phyloP scores from a whole-genome alignment of 345 rosid genomes.

The Moricandia arvensis region DNA sequence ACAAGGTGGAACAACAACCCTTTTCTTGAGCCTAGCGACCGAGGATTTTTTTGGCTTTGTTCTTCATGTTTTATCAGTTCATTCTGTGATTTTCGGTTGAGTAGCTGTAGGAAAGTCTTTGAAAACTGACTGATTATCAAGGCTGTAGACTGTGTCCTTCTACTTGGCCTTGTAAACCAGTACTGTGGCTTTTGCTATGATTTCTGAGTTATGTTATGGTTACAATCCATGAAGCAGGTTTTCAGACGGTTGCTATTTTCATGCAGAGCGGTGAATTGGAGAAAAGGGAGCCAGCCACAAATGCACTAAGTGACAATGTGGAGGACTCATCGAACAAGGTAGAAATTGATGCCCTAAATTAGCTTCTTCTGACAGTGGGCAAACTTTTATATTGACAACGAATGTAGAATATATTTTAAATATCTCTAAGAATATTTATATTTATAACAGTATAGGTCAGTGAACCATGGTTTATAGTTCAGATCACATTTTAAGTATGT shows the following conservation, averaged over 20 bases:
- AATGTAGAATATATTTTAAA: not conserved
- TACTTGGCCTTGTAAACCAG: conserved; percentile 30
- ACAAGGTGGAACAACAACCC: conserved; percentile 3
- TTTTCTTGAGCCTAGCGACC: conserved; percentile 16
- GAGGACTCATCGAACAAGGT: conserved; percentile 81
- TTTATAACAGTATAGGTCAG: conserved; percentile 10
- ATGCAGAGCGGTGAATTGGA: conserved; percentile 87
- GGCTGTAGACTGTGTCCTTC: conserved; percentile 26
- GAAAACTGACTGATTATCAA: conserved; percentile 20
- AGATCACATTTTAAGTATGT: not conserved
- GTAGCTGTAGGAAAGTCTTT: conserved; percentile 10
- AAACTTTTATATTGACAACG: not conserved
- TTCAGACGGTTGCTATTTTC: conserved; percentile 99
- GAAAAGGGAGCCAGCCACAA: conserved; percentile 48
- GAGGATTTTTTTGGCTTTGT: not conserved
- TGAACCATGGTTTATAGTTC: not conserved
- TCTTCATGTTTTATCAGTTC: conserved; percentile 14
- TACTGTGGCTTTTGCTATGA: conserved; percentile 32
- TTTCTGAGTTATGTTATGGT: conserved; percentile 86
- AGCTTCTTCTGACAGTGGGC: conserved; percentile 2
- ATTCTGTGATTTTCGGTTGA: conserved; percentile 8
- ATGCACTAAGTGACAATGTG: conserved; percentile 47
- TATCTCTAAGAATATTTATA: not conserved
- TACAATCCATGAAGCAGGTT: conserved; percentile 90
- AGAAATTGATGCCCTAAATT: conserved; percentile 15